Evolutionary conservation across 2,329 filamentous ascomycete species (phyloP).

Genomic region (Penicillium sp.): DNA sequence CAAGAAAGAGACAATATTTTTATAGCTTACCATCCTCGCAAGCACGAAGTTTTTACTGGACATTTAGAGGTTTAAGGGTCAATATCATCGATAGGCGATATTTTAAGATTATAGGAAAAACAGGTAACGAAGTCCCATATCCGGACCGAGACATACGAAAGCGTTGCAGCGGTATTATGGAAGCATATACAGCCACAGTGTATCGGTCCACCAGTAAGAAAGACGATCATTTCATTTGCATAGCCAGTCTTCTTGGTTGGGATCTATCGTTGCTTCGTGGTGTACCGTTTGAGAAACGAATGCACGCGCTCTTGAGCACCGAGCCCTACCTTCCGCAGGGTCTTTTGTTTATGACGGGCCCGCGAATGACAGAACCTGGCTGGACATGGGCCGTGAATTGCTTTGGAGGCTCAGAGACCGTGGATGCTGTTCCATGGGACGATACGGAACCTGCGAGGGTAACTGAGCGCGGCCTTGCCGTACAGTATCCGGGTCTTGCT

Average conservation of each 20-base stretch:
- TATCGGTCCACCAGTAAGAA: constrained; percentile 2
- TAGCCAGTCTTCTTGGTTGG: not conserved
- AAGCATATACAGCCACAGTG: not conserved
- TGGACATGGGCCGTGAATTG: constrained; percentile 1
- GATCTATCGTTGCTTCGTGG: not conserved
- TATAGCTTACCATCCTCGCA: not conserved
- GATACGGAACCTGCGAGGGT: not conserved
- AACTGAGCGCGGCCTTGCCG: not conserved
- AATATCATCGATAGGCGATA: not conserved
- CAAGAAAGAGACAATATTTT: not conserved
- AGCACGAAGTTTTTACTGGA: constrained; percentile 1
- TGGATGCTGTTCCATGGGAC: not conserved
- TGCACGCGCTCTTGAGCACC: not conserved
- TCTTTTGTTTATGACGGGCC: not conserved
- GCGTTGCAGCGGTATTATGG: not conserved
- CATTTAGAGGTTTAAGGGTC: not conserved
- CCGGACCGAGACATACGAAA: not conserved
- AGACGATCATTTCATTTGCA: constrained; percentile 2
- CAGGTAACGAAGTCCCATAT: not conserved
- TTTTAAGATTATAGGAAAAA: not conserved
- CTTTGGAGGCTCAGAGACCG: not conserved
- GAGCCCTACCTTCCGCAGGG: not conserved
- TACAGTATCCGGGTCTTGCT: not conserved
- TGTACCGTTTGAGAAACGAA: not conserved
- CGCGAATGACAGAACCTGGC: not conserved